A percentile compares a stretch with the other conserved stretches of the same genome.
phyloP scores from a whole-genome alignment of 768 basidiomycete species.

The Paxillus rubicundulus region DNA sequence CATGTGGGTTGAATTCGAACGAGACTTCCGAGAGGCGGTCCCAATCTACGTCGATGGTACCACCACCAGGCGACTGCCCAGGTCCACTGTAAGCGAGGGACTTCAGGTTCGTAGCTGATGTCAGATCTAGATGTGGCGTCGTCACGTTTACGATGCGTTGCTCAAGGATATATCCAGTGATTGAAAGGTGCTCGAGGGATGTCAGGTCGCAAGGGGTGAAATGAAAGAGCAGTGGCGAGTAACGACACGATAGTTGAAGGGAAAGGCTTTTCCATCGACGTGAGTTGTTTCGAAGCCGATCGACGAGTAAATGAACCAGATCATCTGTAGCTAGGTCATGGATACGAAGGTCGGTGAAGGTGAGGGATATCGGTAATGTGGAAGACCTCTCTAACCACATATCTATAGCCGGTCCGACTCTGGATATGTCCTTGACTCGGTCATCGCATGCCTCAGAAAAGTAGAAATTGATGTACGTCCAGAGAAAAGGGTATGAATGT shows the following conservation, averaged over 20 bases:
- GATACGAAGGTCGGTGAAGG: slow-evolving; percentile 19
- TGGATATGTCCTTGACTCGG: slow-evolving; percentile 3
- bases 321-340: slow-evolving; percentile 2
- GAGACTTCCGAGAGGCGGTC: slow-evolving; percentile 12
- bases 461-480: slow-evolving; percentile 20
- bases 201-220: slow-evolving; percentile 16
- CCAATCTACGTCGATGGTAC: slow-evolving; percentile 10
- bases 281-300: slow-evolving; percentile 12
- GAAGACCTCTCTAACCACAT: slow-evolving; percentile 13
- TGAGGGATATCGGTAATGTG: slow-evolving; percentile 13
- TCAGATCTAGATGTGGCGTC: slow-evolving; percentile 1
- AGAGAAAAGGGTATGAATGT: slow-evolving; percentile 16
- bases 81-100: slow-evolving; percentile 17
- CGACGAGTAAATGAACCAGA: slow-evolving; percentile 11
- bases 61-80: not conserved
- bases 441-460: not conserved
- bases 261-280: slow-evolving; percentile 18
- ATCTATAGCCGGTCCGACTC: slow-evolving; percentile 4
- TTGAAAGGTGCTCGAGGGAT: slow-evolving; percentile 12
- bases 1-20: slow-evolving; percentile 7
- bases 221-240: slow-evolving; percentile 14
- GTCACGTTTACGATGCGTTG: not conserved
- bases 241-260: slow-evolving; percentile 7
- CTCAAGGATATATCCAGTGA: slow-evolving; percentile 3
- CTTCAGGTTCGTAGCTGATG: slow-evolving; percentile 11